Percentiles rank a stretch among this genome's conserved stretches.
phyloP scores from a whole-genome alignment of 106 monocot genomes.

The Dioscorea dumetorum region DNA sequence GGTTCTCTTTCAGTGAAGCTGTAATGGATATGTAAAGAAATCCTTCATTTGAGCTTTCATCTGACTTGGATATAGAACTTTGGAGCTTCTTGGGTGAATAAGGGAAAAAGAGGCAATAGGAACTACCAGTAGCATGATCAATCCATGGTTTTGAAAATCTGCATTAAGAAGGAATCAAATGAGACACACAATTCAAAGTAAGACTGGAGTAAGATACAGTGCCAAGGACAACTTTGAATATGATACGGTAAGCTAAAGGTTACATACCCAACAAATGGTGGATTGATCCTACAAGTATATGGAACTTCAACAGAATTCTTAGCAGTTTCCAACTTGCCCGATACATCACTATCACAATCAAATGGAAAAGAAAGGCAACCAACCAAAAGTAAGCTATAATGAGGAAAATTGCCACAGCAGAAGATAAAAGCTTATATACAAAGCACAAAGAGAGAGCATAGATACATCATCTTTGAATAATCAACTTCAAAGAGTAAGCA shows the following conservation, averaged over 20 bases:
- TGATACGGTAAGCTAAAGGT: neutral
- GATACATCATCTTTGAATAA: neutral
- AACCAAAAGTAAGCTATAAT: neutral
- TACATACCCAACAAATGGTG: conserved; percentile 78
- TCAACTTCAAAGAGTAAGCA: too few relatives aligned
- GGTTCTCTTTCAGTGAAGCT: conserved; percentile 55
- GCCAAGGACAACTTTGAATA: neutral
- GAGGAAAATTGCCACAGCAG: neutral
- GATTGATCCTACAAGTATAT: conserved; percentile 73
- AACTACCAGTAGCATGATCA: conserved; percentile 36
- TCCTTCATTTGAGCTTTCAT: conserved; percentile 25
- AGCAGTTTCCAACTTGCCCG: conserved; percentile 17
- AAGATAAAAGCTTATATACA: neutral
- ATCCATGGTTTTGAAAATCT: conserved; percentile 83
- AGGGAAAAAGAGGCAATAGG: conserved; percentile 82
- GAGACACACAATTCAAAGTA: neutral
- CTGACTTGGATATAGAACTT: conserved; percentile 31
- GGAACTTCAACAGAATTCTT: conserved; percentile 22
- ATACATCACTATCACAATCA: conserved; percentile 36
- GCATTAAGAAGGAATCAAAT: conserved; percentile 4
- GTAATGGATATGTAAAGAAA: conserved; percentile 41
- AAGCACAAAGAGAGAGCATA: neutral
- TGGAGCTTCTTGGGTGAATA: conserved; percentile 63
- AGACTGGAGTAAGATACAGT: neutral
- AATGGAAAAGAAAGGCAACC: neutral